phyloP scores from a whole-genome alignment of 164 flowering plant species.

The Tetrastigma voinierianum region DNA sequence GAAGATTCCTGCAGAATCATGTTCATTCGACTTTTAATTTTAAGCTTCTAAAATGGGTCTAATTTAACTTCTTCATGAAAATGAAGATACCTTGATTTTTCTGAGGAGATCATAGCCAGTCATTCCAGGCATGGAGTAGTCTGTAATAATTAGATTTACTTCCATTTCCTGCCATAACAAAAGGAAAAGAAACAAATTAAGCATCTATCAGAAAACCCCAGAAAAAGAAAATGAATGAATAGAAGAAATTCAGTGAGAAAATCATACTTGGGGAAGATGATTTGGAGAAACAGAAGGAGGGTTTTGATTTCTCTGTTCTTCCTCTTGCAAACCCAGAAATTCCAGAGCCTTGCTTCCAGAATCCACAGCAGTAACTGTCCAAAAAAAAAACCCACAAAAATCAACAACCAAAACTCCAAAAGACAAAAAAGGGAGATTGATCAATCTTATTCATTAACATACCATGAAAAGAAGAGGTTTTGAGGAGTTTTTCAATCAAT shows the following conservation, averaged over 20 bases:
- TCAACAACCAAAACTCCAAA: background rate
- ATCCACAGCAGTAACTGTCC: slow-evolving; percentile 49
- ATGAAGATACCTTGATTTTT: slow-evolving; percentile 36
- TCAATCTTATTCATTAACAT: no score
- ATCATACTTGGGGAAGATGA: slow-evolving; percentile 10
- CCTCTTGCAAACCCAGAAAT: slow-evolving; percentile 35
- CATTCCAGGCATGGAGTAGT: slow-evolving; percentile 54
- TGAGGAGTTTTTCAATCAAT: no score
- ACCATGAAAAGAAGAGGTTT: no score
- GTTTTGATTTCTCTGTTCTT: slow-evolving; percentile 12
- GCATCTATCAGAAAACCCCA: background rate
- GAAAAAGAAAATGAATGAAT: background rate
- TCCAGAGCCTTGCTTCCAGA: slow-evolving; percentile 47
- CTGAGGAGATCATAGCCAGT: slow-evolving; percentile 54
- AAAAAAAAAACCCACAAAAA: background rate
- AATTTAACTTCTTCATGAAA: background rate
- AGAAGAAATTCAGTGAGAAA: background rate
- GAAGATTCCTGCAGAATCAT: slow-evolving; percentile 35
- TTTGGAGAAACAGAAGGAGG: slow-evolving; percentile 16
- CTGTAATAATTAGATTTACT: slow-evolving; percentile 47
- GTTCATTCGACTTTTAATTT: background rate
- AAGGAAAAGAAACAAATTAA: background rate
- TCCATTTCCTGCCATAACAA: slow-evolving; percentile 19
- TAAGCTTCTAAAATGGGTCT: background rate
- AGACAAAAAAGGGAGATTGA: no score